phyloP scores from a whole-genome alignment of 768 basidiomycete species.

The Russula sp. region DNA sequence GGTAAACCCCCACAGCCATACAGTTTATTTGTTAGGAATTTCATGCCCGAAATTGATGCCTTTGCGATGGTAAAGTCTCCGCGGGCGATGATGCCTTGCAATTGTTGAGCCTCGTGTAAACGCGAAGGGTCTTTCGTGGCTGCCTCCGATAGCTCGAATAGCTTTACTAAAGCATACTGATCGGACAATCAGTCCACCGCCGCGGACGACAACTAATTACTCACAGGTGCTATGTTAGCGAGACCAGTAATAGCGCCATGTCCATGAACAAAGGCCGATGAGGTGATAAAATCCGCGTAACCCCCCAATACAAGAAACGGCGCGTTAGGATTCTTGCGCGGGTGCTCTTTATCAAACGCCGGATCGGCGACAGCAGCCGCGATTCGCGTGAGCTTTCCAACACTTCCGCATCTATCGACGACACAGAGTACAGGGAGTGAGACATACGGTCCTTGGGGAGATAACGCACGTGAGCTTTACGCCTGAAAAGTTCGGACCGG shows the following conservation, averaged over 20 bases:
- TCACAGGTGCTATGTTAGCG: conserved; percentile 76
- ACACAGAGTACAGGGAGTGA: conserved; percentile 13
- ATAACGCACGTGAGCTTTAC: conserved; percentile 81
- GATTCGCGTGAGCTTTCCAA: conserved; percentile 87
- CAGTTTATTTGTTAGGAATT: conserved; percentile 67
- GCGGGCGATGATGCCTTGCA: conserved; percentile 79
- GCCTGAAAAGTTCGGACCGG: conserved; percentile 76
- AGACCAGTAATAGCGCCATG: conserved; percentile 92
- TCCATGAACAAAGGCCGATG: conserved; percentile 66
- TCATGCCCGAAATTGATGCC: conserved; percentile 77
- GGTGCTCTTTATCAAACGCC: conserved; percentile 54
- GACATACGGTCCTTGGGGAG: background rate
- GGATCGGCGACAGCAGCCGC: conserved; percentile 60
- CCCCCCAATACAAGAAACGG: conserved; percentile 87
- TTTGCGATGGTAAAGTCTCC: conserved; percentile 81
- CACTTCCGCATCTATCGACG: conserved; percentile 71
- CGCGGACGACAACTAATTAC: conserved; percentile 24
- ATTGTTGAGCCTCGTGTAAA: conserved; percentile 62
- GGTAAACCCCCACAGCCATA: conserved; percentile 80
- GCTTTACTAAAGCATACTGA: conserved; percentile 56
- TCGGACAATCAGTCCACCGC: background rate
- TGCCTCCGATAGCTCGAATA: conserved; percentile 60
- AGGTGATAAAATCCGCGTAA: conserved; percentile 77
- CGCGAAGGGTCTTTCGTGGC: conserved; percentile 53
- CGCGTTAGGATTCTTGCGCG: conserved; percentile 61